Base-by-base conservation (phyloP, 345 rosid genomes). In the Citrus sinensis region DNA sequence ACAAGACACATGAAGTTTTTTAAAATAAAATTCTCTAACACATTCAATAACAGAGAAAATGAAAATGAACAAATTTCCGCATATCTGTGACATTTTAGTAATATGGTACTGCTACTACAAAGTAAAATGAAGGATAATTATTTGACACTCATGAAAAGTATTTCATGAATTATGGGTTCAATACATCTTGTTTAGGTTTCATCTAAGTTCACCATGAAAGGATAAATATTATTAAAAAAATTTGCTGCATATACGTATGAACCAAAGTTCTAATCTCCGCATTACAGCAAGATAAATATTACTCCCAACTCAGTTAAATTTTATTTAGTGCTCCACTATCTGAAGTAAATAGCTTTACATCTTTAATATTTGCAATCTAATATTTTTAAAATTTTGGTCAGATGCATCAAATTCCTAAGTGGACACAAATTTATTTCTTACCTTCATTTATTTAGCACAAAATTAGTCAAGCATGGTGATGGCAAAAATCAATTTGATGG, bases 1-100 rank as follows among this genome's bases (percentile, higher is more conserved):
- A 4, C 4, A 74, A 71, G 42, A 56, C 60, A 20, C 1, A n/a
- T 59, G n/a, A 69, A 79, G 65, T 71, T 77, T 75, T 62, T n/a
- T 71, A 39, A 67, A 54, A 74, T 56, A 67, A 55, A 32, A 32
- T 65, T 20, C 42, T 63, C 51, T 4, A 79, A 70, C 59, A 76
- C 51, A 11, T 22, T 24, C 61, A 20, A 7, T n/a, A 63, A 27
- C 13, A 46, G 16, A 51, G 46, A 56, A 55, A 64, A 32, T 4
- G 61, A 58, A 63, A 77, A 74, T 32, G 40, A 71, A 76, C 13
- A 19, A 46, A 20, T 67, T 55, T 9, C 22, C 11, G 58, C 71
- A 79, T 29, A 35, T 10, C 22, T 20, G 29, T 19, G n/a, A 40
- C n/a, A 25, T 59, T 68, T 51, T 7, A 27, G 17, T 54, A 67